Evolutionary conservation across 176 grass and related monocot genomes (phyloP).

Genomic region (Musa itinerans): DNA sequence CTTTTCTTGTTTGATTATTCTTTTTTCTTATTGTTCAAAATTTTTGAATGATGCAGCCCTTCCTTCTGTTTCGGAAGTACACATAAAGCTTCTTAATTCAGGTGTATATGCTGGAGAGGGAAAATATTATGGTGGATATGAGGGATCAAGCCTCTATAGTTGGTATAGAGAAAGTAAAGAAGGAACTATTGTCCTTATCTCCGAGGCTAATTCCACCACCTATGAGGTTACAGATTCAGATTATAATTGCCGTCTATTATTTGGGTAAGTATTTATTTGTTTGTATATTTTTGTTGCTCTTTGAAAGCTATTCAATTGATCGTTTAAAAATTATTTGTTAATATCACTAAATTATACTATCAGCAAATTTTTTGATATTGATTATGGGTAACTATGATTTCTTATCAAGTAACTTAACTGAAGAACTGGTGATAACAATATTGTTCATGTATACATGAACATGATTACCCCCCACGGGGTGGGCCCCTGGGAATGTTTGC

Average conservation of each 20-base stretch:
- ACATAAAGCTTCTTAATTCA: slow-evolving; percentile 47
- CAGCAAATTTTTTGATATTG: not conserved
- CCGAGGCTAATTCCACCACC: slow-evolving; percentile 54
- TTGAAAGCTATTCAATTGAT: not conserved
- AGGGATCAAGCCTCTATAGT: slow-evolving; percentile 73
- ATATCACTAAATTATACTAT: not conserved
- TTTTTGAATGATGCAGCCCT: slow-evolving; percentile 40
- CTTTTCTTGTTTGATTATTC: slow-evolving; percentile 15
- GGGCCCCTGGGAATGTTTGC: no score
- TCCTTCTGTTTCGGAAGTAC: slow-evolving; percentile 74
- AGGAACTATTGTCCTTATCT: slow-evolving; percentile 55
- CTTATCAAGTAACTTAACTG: not conserved
- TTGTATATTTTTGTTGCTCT: slow-evolving; percentile 6
- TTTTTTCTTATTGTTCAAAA: not conserved
- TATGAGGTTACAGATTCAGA: slow-evolving; percentile 92
- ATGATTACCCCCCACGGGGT: no score
- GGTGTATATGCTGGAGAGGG: slow-evolving; percentile 57
- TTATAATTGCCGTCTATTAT: slow-evolving; percentile 66
- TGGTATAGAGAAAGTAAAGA: slow-evolving; percentile 85
- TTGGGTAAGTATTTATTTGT: slow-evolving; percentile 54
- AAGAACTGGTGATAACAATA: not conserved
- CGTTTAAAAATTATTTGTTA: not conserved
- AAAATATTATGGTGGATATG: slow-evolving; percentile 93
- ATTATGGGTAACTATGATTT: not conserved
- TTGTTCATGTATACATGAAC: not conserved